Evolutionary conservation across 768 basidiomycete species (phyloP), one percentile per base, ranked within the genome.

Genomic region (Paxillus involutus): DNA sequence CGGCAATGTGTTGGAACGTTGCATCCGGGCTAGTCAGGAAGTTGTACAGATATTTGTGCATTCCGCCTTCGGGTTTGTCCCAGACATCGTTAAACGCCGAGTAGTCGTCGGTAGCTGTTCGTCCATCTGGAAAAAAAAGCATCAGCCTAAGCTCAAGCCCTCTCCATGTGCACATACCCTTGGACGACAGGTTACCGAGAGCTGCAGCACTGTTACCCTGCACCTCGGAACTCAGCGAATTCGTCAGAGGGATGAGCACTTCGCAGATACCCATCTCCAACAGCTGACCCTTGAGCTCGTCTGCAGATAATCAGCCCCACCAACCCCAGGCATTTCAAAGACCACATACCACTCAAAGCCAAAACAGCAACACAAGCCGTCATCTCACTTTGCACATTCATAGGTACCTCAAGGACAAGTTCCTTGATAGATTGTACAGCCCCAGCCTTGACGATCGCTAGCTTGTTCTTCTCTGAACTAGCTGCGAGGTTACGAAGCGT

Each of bases 351-450:
- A 63, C 93, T 96, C 62, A 99, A 70, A 6, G 96, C 97, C 57
- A 99, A 74, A 13, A 98, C 97, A 16, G 97, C 97, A 42, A 98
- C 89, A 63, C 96, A 98, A 6, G 97, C 97, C 41, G 97, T 99
- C 97, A 99, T 99, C 75, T 98, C 97, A 65, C 94, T 96, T 74
- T 99, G 97, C 11, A 99, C 97, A 57, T 89, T 90, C 76, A 97
- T 85, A 4, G 97, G 94, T 1, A 98, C 96, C 63, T 89, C 89
- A 12, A 99, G 77, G 2, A 99, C 94, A 16, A 99, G 78, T 64
- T 98, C 94, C 74, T 97, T 97, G 75, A 99, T 99, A 42, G 91
- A 87, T 66, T 94, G 91, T 4, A 98, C 88, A 16, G 97, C 97
- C 4, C 97, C 97, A 6, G 97, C 96, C 69, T 97, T 91, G 49